These are phyloP conservation scores for Globisporangium iwayamae DNA, from an alignment of 352 stramenopile species.

Conservation along the genomic window DNA sequence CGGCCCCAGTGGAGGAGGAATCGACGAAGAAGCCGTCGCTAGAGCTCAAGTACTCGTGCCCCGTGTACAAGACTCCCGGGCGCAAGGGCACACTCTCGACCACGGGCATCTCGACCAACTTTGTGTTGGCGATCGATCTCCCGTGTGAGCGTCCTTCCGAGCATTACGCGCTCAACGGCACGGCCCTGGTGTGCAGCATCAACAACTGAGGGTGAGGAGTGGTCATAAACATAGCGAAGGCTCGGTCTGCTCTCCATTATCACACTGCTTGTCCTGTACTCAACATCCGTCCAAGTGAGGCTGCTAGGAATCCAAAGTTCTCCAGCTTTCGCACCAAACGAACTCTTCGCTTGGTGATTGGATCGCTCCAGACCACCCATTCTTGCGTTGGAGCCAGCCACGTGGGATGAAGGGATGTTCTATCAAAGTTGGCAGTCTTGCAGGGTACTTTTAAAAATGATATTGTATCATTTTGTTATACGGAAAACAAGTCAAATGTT, in stretches of 20 bases:
- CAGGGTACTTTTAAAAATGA: too few relatives aligned
- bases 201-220: not conserved
- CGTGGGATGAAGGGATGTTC: not conserved
- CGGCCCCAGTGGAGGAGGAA: not conserved
- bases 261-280: too few relatives aligned
- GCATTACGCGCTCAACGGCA: constrained; percentile 89
- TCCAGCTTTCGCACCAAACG: not conserved
- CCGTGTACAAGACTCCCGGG: constrained; percentile 90
- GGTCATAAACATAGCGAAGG: not conserved
- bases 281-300: too few relatives aligned
- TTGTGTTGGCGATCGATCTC: constrained; percentile 89
- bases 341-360: not conserved
- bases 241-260: not conserved
- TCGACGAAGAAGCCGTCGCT: not conserved
- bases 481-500: not conserved
- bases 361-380: not conserved
- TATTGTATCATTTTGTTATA: too few relatives aligned
- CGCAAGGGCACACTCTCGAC: constrained; percentile 90
- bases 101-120: constrained; percentile 92
- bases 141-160: constrained; percentile 64
- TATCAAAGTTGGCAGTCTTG: not conserved
- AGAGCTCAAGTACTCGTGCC: constrained; percentile 72
- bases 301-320: too few relatives aligned
- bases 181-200: constrained; percentile 82
- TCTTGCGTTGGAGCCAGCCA: not conserved